Conservation (phyloP, 2,329 filamentous ascomycete species). For the Sordariomycetes sp. region DNA sequence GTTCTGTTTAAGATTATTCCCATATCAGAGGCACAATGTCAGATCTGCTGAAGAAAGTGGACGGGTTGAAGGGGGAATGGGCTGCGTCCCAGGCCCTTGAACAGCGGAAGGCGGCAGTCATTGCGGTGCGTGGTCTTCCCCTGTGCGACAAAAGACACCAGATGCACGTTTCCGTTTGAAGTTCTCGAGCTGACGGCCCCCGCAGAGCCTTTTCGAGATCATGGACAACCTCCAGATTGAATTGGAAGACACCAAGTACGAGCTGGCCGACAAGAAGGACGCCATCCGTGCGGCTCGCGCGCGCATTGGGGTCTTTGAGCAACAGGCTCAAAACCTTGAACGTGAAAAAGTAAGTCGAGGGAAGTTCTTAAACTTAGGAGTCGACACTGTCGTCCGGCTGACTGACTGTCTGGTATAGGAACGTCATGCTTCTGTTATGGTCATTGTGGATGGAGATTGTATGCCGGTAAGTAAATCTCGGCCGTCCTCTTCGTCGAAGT, state of each 20-base stretch:
- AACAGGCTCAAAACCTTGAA: neutral
- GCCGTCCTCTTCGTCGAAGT: neutral
- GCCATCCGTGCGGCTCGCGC: neutral
- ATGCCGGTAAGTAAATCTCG: conserved; percentile 18
- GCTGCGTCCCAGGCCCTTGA: neutral
- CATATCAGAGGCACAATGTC: neutral
- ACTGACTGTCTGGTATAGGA: conserved; percentile 6
- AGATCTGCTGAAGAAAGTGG: neutral
- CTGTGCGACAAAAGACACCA: neutral
- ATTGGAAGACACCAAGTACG: neutral
- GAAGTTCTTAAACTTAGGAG: too few species aligned
- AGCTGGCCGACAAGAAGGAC: neutral
- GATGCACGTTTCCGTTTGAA: neutral
- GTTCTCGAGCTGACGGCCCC: neutral
- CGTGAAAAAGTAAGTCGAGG: neutral
- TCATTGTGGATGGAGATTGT: conserved; percentile 26
- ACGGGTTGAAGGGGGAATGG: neutral
- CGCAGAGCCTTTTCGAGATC: neutral
- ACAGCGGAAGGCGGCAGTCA: neutral
- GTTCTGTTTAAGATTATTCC: neutral
- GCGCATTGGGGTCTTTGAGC: neutral
- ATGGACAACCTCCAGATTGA: neutral
- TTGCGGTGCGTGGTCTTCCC: neutral
- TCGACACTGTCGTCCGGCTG: neutral
- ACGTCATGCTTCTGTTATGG: conserved; percentile 17